A percentile compares a stretch with the other conserved stretches of the same genome.
phyloP scores from a whole-genome alignment of 1,284 basidiomycete species.

The Hypsizygus ulmarius region DNA sequence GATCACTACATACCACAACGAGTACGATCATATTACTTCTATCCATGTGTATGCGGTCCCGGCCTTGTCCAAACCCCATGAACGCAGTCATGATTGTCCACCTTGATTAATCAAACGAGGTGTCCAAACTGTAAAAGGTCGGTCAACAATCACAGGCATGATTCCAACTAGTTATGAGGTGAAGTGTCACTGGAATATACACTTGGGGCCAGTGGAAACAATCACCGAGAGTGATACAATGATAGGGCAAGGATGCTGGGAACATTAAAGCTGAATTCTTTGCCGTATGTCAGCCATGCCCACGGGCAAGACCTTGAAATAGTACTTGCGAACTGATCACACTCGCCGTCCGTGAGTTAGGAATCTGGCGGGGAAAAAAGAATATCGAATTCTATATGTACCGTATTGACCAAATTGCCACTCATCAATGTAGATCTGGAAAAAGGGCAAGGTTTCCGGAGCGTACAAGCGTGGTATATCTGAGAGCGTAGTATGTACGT shows the following conservation, averaged over 20 bases:
- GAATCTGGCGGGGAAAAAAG: neutral
- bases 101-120: slow-evolving; percentile 24
- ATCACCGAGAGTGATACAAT: slow-evolving; percentile 45
- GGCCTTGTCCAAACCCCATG: too few relatives aligned
- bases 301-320: neutral
- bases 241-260: slow-evolving; percentile 46
- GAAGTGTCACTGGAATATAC: slow-evolving; percentile 37
- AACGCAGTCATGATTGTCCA: neutral
- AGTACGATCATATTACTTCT: neutral
- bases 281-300: slow-evolving; percentile 23
- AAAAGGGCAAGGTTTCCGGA: neutral
- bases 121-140: slow-evolving; percentile 38
- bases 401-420: slow-evolving; percentile 45
- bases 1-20: too few relatives aligned
- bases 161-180: slow-evolving; percentile 39
- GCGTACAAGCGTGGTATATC: slow-evolving; percentile 18
- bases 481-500: too few relatives aligned
- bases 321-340: slow-evolving; percentile 40
- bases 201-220: slow-evolving; percentile 36
- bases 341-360: slow-evolving; percentile 24
- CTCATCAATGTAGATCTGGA: slow-evolving; percentile 41
- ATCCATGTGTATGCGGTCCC: too few relatives aligned
- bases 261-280: slow-evolving; percentile 50
- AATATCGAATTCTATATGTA: slow-evolving; percentile 17
- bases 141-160: slow-evolving; percentile 37